Evolutionary conservation across 208 protist species (phyloP), one percentile per base, ranked within the genome.

Genomic region (Leptomonas pyrrhocoris): DNA sequence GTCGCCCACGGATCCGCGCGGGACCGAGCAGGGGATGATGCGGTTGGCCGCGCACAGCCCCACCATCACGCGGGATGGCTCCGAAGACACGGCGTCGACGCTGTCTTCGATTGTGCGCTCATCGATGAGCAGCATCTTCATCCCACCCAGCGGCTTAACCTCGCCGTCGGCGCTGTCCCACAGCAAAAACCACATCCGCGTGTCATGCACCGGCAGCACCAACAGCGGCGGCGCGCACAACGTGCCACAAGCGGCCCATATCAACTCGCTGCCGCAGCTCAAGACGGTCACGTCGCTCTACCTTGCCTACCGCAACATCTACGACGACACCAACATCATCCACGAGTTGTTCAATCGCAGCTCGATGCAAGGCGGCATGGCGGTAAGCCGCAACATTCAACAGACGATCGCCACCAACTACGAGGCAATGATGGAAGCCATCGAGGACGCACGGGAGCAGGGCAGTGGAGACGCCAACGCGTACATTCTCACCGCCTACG

Each of bases 221-320:
- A 56, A 49, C 31, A 45, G 64, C 43, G 16, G 30, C 28, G 64
- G 27, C 11, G 3, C 34, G 13, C 38, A 56, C 54, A 21, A 4
- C 50, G 31, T 28, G 12, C 27, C 38, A 8, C 16, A 30, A 27
- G 16, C 23, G 1, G 28, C 62, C 30, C 36, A 59, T 56, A 62
- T 72, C 36, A 72, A 27, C 23, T 56, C 69, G 16, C 67, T 77
- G 23, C 82, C 85, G 30, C 79, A 84, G 72, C 66, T 83, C n/a
- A 86, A 84, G 70, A 89, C 79, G 21, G 68, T 92, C 43, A 92
- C 86, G 43, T 72, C 86, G 71, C 79, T 92, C 21, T 92, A 88
- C 73, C 50, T 92, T n/a, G 86, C 79, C 49, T 89, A 79, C 66
- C 79, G 84, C 27, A 80, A 89, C 61, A 77, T 80, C 59, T 77